phyloP scores from a whole-genome alignment of 257 asterid species.

The Pogostemon cablin region DNA sequence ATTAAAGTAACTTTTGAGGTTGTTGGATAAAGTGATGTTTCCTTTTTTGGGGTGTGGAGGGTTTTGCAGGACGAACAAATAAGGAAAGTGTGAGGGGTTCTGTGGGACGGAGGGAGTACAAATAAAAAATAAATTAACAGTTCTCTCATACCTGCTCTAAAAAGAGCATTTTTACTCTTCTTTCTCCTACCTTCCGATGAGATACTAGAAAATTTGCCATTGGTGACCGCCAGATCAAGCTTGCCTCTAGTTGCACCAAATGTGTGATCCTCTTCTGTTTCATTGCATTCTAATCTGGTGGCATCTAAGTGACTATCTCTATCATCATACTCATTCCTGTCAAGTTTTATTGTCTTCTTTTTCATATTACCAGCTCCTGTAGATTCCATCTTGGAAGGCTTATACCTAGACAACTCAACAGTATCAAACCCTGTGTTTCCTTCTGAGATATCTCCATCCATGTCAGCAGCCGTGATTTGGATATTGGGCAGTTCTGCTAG shows the following conservation, averaged over 20 bases:
- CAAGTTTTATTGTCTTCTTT: slow-evolving; percentile 46
- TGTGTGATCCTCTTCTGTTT: slow-evolving; percentile 72
- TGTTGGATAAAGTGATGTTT: too few species aligned
- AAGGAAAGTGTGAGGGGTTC: too few species aligned
- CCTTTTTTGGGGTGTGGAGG: too few species aligned
- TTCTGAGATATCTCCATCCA: slow-evolving; percentile 72
- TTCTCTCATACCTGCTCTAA: slow-evolving; percentile 55
- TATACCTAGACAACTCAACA: slow-evolving; percentile 56
- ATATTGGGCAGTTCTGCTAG: slow-evolving; percentile 43
- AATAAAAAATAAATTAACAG: slow-evolving; percentile 16
- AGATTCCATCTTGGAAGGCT: slow-evolving; percentile 44
- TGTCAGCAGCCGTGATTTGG: slow-evolving; percentile 51
- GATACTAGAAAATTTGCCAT: slow-evolving; percentile 45
- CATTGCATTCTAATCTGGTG: slow-evolving; percentile 80
- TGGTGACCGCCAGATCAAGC: slow-evolving; percentile 42
- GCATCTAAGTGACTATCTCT: slow-evolving; percentile 56
- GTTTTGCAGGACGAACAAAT: too few species aligned
- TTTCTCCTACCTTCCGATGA: slow-evolving; percentile 56
- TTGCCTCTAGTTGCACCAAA: slow-evolving; percentile 49
- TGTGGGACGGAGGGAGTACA: neutral
- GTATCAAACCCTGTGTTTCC: slow-evolving; percentile 80
- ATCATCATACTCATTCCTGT: slow-evolving; percentile 52
- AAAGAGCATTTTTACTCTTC: slow-evolving; percentile 75
- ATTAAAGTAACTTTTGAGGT: too few species aligned
- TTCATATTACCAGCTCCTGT: slow-evolving; percentile 38